phyloP scores from a whole-genome alignment of 352 stramenopile species.

The Phytophthora melonis region DNA sequence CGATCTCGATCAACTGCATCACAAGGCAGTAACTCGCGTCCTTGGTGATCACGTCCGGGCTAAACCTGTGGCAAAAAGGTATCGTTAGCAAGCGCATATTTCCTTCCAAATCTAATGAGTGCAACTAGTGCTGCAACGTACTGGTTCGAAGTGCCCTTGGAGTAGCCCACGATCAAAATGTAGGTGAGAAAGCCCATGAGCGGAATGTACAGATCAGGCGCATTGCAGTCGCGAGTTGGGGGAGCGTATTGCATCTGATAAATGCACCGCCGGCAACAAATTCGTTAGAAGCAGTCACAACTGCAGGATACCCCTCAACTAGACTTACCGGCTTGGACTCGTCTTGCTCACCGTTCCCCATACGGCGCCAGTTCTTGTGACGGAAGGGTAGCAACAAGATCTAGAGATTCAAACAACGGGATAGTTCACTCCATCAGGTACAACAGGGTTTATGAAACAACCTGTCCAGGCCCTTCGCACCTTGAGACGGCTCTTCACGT shows the following conservation, averaged over 20 bases:
- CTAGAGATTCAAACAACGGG: conserved; percentile 28
- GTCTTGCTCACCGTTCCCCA: conserved; percentile 67
- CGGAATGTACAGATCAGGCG: conserved; percentile 98
- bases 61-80: conserved; percentile 84
- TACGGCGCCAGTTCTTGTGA: conserved; percentile 89
- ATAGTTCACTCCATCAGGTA: conserved; percentile 1
- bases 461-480: conserved; percentile 33
- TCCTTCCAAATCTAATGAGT: neutral
- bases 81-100: neutral
- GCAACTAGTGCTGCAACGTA: conserved; percentile 43
- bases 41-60: conserved; percentile 95
- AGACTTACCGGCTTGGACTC: conserved; percentile 66
- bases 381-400: conserved; percentile 89
- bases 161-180: conserved; percentile 97
- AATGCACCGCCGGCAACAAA: neutral
- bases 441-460: neutral
- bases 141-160: conserved; percentile 94
- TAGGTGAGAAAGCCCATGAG: conserved; percentile 99
- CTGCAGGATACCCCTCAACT: neutral
- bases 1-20: conserved; percentile 94
- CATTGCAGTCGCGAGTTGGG: conserved; percentile 97
- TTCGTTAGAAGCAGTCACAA: neutral
- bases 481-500: conserved; percentile 89
- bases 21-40: conserved; percentile 93
- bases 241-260: conserved; percentile 84